A percentile compares a stretch with the other conserved stretches of the same genome.
Evolutionary conservation across 1,284 basidiomycete genomes (phyloP).

Genomic region (Ganoderma meredithae): DNA sequence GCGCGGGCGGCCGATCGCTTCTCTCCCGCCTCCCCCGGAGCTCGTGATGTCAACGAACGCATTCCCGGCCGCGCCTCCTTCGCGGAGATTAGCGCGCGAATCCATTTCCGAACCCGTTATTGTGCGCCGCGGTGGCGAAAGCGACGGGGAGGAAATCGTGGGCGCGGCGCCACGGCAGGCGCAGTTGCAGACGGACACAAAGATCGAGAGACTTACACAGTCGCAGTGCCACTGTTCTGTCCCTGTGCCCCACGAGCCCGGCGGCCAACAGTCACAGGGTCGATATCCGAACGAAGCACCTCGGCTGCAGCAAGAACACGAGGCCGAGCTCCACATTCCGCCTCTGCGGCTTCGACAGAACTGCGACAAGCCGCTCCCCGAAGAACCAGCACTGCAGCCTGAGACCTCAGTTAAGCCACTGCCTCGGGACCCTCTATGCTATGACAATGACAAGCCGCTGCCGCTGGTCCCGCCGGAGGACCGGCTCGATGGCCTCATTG

Average conservation of each 20-base stretch:
- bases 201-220: not conserved
- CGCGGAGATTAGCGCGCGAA: slow-evolving; percentile 16
- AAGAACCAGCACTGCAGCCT: not conserved
- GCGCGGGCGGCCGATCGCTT: not conserved
- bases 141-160: not conserved
- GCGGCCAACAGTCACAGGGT: not conserved
- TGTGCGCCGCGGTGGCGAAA: not conserved
- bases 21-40: not conserved
- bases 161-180: slow-evolving; percentile 2
- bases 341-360: not conserved
- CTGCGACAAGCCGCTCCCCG: not conserved
- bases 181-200: not conserved
- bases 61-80: not conserved
- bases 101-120: slow-evolving; percentile 11
- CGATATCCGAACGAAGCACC: not conserved
- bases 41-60: not conserved
- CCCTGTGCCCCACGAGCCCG: not conserved
- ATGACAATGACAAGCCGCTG: not conserved
- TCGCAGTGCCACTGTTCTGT: not conserved
- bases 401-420: not conserved
- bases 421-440: not conserved
- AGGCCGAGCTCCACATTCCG: not conserved
- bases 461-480: not conserved
- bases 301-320: not conserved
- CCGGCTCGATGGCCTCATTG: not conserved